Percentiles rank a stretch among this genome's conserved stretches.
Conservation (phyloP, 768 basidiomycete species). For the Holtermanniella nyarrowii region DNA sequence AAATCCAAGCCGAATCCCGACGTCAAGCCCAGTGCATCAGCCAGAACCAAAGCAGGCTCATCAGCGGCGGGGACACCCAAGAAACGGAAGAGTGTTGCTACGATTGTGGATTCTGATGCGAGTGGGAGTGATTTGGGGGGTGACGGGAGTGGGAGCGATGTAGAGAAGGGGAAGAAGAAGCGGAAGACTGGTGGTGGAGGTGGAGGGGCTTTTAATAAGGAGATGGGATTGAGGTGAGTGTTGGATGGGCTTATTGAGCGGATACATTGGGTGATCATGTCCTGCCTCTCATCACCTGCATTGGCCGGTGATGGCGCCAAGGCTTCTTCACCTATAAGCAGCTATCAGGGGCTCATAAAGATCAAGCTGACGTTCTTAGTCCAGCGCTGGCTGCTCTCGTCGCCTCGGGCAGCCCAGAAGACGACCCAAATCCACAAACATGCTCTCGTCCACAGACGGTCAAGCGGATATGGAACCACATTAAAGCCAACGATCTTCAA, state of each 20-base stretch:
- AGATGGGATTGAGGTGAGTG: slow-evolving; percentile 45
- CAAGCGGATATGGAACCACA: slow-evolving; percentile 81
- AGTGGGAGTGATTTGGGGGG: background rate
- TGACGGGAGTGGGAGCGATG: background rate
- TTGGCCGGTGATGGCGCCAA: slow-evolving; percentile 56
- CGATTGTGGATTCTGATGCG: background rate
- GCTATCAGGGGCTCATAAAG: background rate
- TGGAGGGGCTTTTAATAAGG: slow-evolving; percentile 43
- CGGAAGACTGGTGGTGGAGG: slow-evolving; percentile 44
- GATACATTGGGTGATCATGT: slow-evolving; percentile 51
- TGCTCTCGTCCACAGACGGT: slow-evolving; percentile 82
- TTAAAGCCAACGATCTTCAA: slow-evolving; percentile 69
- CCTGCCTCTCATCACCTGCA: slow-evolving; percentile 68
- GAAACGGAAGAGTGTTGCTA: slow-evolving; percentile 10
- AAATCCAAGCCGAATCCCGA: slow-evolving; percentile 14
- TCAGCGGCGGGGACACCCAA: slow-evolving; percentile 4
- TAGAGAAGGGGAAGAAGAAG: slow-evolving; percentile 11
- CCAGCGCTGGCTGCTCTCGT: slow-evolving; percentile 62
- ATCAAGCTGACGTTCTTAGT: slow-evolving; percentile 42
- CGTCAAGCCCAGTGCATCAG: slow-evolving; percentile 6
- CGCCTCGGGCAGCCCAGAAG: slow-evolving; percentile 8
- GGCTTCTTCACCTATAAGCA: background rate
- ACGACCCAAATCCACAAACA: slow-evolving; percentile 45
- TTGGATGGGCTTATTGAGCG: slow-evolving; percentile 42
- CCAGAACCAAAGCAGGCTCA: background rate